Conservation (phyloP, 495 filamentous ascomycete genomes). For the Cudoniella acicularis region DNA sequence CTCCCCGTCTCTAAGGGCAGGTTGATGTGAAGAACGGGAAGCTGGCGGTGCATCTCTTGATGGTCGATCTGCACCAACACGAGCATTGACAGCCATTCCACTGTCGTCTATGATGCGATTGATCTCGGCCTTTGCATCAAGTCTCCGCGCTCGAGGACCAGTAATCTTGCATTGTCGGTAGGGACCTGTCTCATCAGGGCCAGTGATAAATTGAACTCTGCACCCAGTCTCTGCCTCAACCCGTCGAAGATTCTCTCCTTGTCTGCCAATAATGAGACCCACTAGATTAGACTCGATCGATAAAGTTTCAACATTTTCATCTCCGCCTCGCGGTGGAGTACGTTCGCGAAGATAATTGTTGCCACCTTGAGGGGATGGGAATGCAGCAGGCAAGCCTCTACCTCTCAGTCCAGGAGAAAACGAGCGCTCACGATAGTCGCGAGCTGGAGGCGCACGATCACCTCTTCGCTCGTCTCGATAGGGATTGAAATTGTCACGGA, state of each 20-base stretch:
- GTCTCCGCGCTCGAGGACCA: constrained; percentile 59
- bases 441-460: constrained; percentile 43
- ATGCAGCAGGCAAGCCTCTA: constrained; percentile 38
- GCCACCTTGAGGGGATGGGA: constrained; percentile 37
- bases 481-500: constrained; percentile 68
- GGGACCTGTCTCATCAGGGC: constrained; percentile 59
- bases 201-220: constrained; percentile 78
- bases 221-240: constrained; percentile 73
- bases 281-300: constrained; percentile 74
- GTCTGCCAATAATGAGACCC: constrained; percentile 78
- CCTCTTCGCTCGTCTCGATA: constrained; percentile 74
- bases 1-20: constrained; percentile 63
- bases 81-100: constrained; percentile 54
- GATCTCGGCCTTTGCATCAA: constrained; percentile 69
- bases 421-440: constrained; percentile 61
- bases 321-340: constrained; percentile 48
- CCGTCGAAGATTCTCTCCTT: constrained; percentile 75
- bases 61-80: constrained; percentile 27
- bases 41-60: constrained; percentile 17
- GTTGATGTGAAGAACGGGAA: constrained; percentile 32
- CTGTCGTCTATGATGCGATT: constrained; percentile 80
- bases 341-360: constrained; percentile 41
- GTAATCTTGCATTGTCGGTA: constrained; percentile 74
- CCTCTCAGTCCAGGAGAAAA: constrained; percentile 53
- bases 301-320: constrained; percentile 67